phyloP scores from a whole-genome alignment of 805 yeast species.

The Dipodascopsis uninucleata region DNA sequence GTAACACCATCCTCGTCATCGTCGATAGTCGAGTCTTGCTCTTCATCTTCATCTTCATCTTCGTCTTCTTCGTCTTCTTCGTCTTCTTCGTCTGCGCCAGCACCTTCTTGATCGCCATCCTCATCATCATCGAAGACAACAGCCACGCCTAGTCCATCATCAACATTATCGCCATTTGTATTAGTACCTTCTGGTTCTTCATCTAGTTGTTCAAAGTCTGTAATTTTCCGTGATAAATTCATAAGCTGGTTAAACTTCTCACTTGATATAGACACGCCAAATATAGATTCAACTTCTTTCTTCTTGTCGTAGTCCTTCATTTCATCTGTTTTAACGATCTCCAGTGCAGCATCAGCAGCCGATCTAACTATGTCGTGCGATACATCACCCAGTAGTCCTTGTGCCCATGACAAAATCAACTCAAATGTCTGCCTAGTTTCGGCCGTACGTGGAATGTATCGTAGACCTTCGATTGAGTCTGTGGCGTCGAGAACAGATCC shows the following conservation, averaged over 20 bases:
- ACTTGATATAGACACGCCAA: constrained; percentile 44
- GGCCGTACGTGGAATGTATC: constrained; percentile 61
- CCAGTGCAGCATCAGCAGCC: constrained; percentile 64
- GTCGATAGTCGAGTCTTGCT: constrained; percentile 29
- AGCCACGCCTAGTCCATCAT: constrained; percentile 43
- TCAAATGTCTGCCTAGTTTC: constrained; percentile 53
- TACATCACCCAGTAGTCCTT: constrained; percentile 61
- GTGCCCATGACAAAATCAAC: constrained; percentile 57
- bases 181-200: constrained; percentile 22
- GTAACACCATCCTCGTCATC: constrained; percentile 27
- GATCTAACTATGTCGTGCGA: constrained; percentile 68
- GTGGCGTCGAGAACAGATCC: constrained; percentile 37
- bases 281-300: constrained; percentile 48
- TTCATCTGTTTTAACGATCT: constrained; percentile 48
- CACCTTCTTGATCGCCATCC: constrained; percentile 31
- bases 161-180: constrained; percentile 23
- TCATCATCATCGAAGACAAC: constrained; percentile 46
- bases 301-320: constrained; percentile 45
- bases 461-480: constrained; percentile 45
- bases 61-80: constrained; percentile 34
- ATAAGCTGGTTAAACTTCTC: constrained; percentile 47
- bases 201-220: constrained; percentile 45
- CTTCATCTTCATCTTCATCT: constrained; percentile 34
- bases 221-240: constrained; percentile 45
- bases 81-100: constrained; percentile 15